Evolutionary conservation across 2,329 filamentous ascomycete species (phyloP), one percentile per base, ranked within the genome.

Genomic region (Alternaria postmessia): DNA sequence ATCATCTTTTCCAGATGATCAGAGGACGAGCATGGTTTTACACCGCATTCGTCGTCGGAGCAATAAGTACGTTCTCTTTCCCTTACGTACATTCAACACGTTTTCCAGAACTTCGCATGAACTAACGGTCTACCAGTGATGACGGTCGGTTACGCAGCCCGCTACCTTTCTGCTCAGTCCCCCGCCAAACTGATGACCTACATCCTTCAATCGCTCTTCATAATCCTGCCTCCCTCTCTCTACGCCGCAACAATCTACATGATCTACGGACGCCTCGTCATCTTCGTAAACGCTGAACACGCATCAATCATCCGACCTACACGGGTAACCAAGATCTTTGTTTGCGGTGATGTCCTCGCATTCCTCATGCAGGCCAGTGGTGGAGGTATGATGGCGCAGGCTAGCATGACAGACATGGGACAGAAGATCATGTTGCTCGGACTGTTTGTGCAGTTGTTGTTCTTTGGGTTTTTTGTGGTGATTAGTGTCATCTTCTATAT

Each of bases 251-350:
- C 79, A 4, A 73, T 83, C 30, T 82, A 82, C 72, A 81, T 82
- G 80, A 78, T 75, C 1, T 76, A 79, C 18, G 74, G 78, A 12
- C 76, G 79, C 34, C 66, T 81, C 28, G 75, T 81, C 11, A 8
- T 67, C 24, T 75, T 76, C 48, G 70, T 81, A 6, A 73, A 81
- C 28, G 81, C 78, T 2, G 69, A 78, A 26, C 57, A 76, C 1
- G 75, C 79, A 60, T 81, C 82, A 0, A 54, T 83, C 16, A 79
- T 85, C 52, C 64, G 68, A 3, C 72, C 77, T 3, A 77, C 64
- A 8, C 80, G 80, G 74, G 71, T 87, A 4, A 87, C 85, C 5
- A 83, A 80, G 46, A 76, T 83, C n/a, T 88, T 88, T 59, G 84
- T 88, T 4, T 54, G 69, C 7, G 84, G 85, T 43, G 86, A 88